Base-by-base conservation (phyloP, 202 grass and related monocot species). In the Panicum virgatum region DNA sequence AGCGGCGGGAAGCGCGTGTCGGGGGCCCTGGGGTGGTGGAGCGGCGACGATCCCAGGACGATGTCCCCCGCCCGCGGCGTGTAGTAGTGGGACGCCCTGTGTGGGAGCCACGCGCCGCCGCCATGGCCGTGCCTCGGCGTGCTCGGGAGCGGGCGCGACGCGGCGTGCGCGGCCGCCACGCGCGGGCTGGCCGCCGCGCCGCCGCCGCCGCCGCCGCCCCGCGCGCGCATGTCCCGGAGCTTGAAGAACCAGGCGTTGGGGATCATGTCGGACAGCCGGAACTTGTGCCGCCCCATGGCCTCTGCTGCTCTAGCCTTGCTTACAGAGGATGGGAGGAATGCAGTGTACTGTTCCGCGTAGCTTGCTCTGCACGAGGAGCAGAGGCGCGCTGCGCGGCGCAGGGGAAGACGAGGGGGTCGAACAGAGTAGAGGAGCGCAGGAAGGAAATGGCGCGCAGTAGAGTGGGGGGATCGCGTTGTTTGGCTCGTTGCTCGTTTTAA, bases 241-340 rank as follows among this genome's bases (percentile, higher is more conserved):
- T 93, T 97, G 86, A 93, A 93, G 86, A 97, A 97, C 93, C 93
- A 97, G 20, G 86, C 90, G 85, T 97, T 93, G 3, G 93, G 93
- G 51, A 97, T 88, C 88, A 97, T 97, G 88, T 93, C 93, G 34
- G 90, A 97, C 8, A 97, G 27, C 52, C 81, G 85, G 77, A 97
- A 97, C 88, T 88, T 97, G 83, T 88, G 89, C 62, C 73, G 89
- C 20, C 88, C 93, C 93, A 97, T 95, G 52, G 59, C 18, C 34
- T 37, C 13, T 22, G 64, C 18, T 18, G 45, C 9, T 8, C 1
- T 7, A 8, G 50, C 29, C 20, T 50, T 39, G 18, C 39, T 15
- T 46, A 4, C 44, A 46, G 44, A 40, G 7, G 5, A 7, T 7
- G 7, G 56, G 69, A 44, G 13, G 29, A 85, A 69, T 62, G 66